Evolutionary conservation across 768 basidiomycete species (phyloP).

Genomic region (Tricholoma furcatifolium): DNA sequence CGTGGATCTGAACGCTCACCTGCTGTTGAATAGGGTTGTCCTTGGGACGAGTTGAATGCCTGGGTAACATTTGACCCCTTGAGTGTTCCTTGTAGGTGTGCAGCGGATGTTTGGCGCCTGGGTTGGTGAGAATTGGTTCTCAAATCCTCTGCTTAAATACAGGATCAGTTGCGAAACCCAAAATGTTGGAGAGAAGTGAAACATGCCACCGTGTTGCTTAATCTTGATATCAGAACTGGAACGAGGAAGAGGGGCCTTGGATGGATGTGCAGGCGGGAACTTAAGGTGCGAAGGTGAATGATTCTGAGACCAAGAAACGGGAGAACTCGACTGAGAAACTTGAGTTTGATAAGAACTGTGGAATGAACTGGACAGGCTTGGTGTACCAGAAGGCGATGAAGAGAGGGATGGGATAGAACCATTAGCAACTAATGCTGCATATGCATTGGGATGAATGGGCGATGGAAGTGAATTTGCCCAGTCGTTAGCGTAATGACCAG

Average conservation of each 20-base stretch:
- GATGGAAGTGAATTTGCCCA: slow-evolving; percentile 64
- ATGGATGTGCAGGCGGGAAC: slow-evolving; percentile 17
- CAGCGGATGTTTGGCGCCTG: slow-evolving; percentile 3
- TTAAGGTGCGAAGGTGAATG: slow-evolving; percentile 21
- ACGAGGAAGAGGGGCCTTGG: slow-evolving; percentile 29
- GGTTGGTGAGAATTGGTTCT: slow-evolving; percentile 7
- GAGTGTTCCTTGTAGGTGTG: slow-evolving; percentile 12
- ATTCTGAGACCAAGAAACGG: slow-evolving; percentile 30
- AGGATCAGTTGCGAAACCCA: slow-evolving; percentile 2
- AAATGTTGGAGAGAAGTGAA: slow-evolving; percentile 7
- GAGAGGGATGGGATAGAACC: slow-evolving; percentile 47
- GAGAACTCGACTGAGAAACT: slow-evolving; percentile 20
- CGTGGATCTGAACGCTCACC: slow-evolving; percentile 52
- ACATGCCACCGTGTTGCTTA: slow-evolving; percentile 21
- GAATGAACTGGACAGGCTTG: slow-evolving; percentile 39
- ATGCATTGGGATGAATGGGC: slow-evolving; percentile 59
- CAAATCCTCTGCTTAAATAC: slow-evolving; percentile 7
- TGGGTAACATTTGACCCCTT: slow-evolving; percentile 9
- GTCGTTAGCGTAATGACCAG: slow-evolving; percentile 29
- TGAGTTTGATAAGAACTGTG: slow-evolving; percentile 19
- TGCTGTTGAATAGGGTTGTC: slow-evolving; percentile 27
- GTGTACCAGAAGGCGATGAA: slow-evolving; percentile 28
- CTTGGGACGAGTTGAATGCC: slow-evolving; percentile 9
- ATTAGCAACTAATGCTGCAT: slow-evolving; percentile 60
- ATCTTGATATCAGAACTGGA: slow-evolving; percentile 26